Evolutionary conservation across 2,329 filamentous ascomycete species (phyloP), one percentile per base, ranked within the genome.

Genomic region (Fusarium piperis): DNA sequence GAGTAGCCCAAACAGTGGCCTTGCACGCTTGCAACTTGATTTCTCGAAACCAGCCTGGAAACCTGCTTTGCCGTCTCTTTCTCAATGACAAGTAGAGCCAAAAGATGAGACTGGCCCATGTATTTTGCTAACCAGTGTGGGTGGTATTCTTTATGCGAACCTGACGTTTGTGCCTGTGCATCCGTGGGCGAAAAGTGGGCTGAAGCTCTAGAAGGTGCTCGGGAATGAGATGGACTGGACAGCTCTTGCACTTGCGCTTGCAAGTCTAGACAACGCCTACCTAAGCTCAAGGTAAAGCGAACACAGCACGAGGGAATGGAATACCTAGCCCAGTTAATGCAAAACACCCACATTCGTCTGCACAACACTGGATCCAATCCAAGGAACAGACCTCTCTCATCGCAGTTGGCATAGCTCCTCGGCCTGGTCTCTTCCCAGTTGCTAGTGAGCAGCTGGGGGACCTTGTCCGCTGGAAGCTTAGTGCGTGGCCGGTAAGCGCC

Each of bases 131-230:
- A 68, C 36, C 20, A 36, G 65, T 62, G 32, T 53, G 58, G 46
- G 61, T 68, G 41, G 64, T 67, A 63, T 64, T 68, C 65, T 48
- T 76, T 76, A 76, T 76, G 74, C 74, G 73, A 71, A 72, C 60
- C 55, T 63, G 67, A 73, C 62, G 65, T 65, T 75, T 68, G 69
- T 74, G 74, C 71, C 72, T 74, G 71, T 70, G 74, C 69, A 70
- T 67, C 67, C 64, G 69, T 57, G 41, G 48, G 11, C 41, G 35
- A 60, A 48, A 36, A 62, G 59, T 62, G 58, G 59, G 35, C 44
- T 36, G 32, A 28, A 68, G 44, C 62, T 70, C 59, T 64, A 56
- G 66, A 69, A 72, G 63, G 52, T 53, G 26, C 26, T 28, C 8
- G 56, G 69, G 70, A 70, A 62, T 64, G 59, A 38, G 64, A 65